Evolutionary conservation across 2,329 filamentous ascomycete genomes (phyloP).

Genomic region (Diaporthe batatas): DNA sequence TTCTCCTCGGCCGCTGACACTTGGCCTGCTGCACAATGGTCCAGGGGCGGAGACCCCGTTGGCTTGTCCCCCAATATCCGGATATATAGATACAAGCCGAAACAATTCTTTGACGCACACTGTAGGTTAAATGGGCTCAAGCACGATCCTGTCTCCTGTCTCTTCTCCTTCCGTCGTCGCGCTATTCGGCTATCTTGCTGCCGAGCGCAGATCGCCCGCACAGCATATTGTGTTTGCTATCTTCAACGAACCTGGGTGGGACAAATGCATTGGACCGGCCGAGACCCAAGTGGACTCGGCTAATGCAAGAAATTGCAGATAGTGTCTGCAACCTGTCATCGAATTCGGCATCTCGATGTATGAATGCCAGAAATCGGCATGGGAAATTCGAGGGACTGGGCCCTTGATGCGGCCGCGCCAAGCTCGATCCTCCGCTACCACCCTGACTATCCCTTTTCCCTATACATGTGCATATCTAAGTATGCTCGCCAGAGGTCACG

Average conservation of each 20-base stretch:
- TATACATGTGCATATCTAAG: constrained; percentile 9
- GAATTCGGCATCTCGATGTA: constrained; percentile 11
- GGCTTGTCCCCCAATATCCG: constrained; percentile 91
- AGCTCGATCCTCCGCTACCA: background rate
- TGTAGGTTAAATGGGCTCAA: constrained; percentile 68
- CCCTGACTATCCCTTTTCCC: constrained; percentile 24
- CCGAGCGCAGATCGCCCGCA: constrained; percentile 6
- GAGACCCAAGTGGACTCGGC: constrained; percentile 20
- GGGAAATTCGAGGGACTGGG: constrained; percentile 15
- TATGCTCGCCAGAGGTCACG: background rate
- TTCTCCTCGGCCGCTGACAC: background rate
- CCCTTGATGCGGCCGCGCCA: constrained; percentile 6
- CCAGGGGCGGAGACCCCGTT: constrained; percentile 86
- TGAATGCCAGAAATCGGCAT: constrained; percentile 6
- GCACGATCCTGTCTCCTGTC: background rate
- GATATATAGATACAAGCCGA: constrained; percentile 86
- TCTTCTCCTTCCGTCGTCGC: background rate
- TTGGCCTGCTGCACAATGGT: constrained; percentile 39
- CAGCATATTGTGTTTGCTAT: background rate
- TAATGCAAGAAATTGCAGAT: constrained; percentile 19
- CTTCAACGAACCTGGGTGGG: constrained; percentile 2
- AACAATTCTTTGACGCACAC: constrained; percentile 93
- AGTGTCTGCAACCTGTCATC: constrained; percentile 4
- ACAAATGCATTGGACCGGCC: background rate
- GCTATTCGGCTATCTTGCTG: constrained; percentile 7